Conservation (phyloP, 768 basidiomycete species). For the Collybia nuda region DNA sequence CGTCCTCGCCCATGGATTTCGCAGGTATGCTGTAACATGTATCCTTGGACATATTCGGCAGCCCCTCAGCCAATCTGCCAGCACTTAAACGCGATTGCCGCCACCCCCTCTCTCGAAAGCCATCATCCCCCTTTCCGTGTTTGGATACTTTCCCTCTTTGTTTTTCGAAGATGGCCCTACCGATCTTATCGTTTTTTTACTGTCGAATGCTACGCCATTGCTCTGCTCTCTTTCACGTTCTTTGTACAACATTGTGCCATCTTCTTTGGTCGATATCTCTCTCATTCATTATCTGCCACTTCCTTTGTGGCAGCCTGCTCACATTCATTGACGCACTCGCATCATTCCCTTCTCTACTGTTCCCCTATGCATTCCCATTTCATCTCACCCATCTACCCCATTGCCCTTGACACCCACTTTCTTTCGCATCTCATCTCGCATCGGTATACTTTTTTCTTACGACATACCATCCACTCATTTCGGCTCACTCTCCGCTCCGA, state of each 20-base stretch:
- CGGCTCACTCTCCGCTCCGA: too few species aligned
- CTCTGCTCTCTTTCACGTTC: conserved; percentile 1
- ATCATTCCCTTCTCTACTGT: neutral
- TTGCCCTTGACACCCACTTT: neutral
- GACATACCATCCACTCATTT: conserved; percentile 1
- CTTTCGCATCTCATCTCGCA: neutral
- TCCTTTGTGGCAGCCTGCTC: neutral
- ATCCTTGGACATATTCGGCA: too few species aligned
- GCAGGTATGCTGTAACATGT: too few species aligned
- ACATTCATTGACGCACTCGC: neutral
- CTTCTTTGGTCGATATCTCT: too few species aligned
- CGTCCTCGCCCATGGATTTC: too few species aligned
- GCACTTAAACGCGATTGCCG: too few species aligned
- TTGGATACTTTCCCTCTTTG: too few species aligned
- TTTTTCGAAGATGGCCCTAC: too few species aligned
- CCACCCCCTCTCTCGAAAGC: too few species aligned
- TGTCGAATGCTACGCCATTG: neutral
- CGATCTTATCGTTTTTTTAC: too few species aligned
- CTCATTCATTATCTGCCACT: neutral
- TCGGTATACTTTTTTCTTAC: neutral
- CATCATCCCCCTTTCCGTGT: too few species aligned
- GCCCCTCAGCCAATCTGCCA: too few species aligned
- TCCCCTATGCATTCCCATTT: neutral
- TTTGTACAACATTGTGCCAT: neutral
- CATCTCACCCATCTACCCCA: conserved; percentile 6